These are phyloP conservation scores for Aureobasidium lini DNA, from an alignment of 2,329 filamentous ascomycete species.

Conservation along the genomic window DNA sequence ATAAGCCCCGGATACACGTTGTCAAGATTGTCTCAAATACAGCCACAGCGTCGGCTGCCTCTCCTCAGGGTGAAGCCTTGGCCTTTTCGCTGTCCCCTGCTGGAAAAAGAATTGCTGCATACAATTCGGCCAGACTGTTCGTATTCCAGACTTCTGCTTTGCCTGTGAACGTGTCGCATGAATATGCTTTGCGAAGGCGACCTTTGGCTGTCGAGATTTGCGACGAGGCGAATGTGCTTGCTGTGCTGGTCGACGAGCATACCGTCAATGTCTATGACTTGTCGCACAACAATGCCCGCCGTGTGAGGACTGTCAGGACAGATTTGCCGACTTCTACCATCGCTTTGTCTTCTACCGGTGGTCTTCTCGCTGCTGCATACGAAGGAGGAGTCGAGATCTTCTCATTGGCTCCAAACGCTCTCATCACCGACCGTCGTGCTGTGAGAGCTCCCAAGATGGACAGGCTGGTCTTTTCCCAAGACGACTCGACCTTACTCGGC, in stretches of 20 bases:
- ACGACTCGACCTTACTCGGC: constrained; percentile 30
- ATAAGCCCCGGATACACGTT: constrained; percentile 36
- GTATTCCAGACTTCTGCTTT: constrained; percentile 61
- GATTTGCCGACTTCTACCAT: constrained; percentile 73
- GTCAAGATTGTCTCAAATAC: constrained; percentile 78
- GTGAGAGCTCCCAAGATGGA: constrained; percentile 30
- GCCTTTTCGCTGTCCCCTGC: constrained; percentile 73
- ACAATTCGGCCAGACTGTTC: constrained; percentile 79
- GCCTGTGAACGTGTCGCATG: constrained; percentile 54
- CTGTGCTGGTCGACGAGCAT: constrained; percentile 72
- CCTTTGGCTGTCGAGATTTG: constrained; percentile 70
- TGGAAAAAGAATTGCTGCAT: constrained; percentile 67
- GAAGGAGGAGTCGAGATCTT: constrained; percentile 81
- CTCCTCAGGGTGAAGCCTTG: constrained; percentile 60
- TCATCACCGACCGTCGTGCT: constrained; percentile 29
- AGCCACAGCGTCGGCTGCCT: constrained; percentile 66
- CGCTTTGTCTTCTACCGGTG: constrained; percentile 70
- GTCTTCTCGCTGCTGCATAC: constrained; percentile 77
- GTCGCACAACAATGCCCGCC: constrained; percentile 53
- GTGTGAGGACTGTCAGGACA: constrained; percentile 61
- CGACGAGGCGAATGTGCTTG: constrained; percentile 67
- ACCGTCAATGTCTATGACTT: constrained; percentile 78
- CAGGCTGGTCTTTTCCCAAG: constrained; percentile 28
- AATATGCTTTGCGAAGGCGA: constrained; percentile 70
- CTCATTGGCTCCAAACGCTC: constrained; percentile 57